These are phyloP conservation scores for Picea glauca DNA, from an alignment of 75 land plant species.

Conservation along the genomic window DNA sequence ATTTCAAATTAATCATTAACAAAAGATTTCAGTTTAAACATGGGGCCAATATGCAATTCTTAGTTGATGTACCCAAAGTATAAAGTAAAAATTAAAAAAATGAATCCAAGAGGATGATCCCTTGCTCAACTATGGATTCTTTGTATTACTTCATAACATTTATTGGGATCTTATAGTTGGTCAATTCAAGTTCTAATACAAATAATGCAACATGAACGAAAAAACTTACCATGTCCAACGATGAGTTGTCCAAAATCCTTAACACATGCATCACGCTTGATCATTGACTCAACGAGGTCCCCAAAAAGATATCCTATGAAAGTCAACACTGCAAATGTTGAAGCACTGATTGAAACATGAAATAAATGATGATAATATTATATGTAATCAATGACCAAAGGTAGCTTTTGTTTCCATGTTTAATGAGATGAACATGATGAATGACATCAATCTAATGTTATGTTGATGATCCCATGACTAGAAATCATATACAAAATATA, in stretches of 20 bases:
- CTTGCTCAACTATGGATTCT: no score
- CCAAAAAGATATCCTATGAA: conserved; percentile 93
- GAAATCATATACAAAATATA: background rate
- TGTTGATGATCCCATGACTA: background rate
- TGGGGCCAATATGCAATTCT: no score
- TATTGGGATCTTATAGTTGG: background rate
- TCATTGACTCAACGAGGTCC: conserved; percentile 93
- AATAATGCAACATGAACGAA: background rate
- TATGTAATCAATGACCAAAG: background rate
- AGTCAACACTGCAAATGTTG: conserved; percentile 75
- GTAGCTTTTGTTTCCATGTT: background rate
- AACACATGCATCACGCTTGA: conserved; percentile 98
- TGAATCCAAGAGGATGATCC: no score
- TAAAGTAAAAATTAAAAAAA: no score
- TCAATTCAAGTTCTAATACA: background rate
- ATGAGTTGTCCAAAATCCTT: conserved; percentile 93
- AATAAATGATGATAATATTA: background rate
- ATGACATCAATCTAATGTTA: background rate
- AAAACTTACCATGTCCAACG: conserved; percentile 88
- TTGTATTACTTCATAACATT: no score
- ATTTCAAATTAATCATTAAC: no score
- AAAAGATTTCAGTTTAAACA: no score
- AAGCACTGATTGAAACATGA: conserved; percentile 42
- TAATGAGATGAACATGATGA: background rate
- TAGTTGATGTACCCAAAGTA: no score